Evolutionary conservation across 2,329 filamentous ascomycete species (phyloP).

Genomic region (Talaromyces amestolkiae): DNA sequence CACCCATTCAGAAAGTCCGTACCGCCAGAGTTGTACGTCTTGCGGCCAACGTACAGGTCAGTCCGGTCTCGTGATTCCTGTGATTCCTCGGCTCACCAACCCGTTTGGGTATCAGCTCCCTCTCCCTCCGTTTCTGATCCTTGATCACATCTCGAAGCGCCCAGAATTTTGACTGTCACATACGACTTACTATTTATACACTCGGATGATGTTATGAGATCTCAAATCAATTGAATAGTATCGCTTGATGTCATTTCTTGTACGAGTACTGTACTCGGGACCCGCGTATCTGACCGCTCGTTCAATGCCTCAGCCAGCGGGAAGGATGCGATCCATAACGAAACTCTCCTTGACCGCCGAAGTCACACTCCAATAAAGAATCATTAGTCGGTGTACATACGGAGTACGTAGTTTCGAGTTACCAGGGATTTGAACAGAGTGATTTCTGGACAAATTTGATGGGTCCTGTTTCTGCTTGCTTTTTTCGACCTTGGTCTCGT

Average conservation of each 20-base stretch:
- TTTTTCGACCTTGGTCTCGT: not conserved
- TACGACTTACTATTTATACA: constrained; percentile 1
- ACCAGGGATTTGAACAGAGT: not conserved
- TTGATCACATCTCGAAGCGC: not conserved
- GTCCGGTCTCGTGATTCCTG: constrained; percentile 13
- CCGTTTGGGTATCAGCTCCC: constrained; percentile 1
- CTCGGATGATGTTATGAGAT: not conserved
- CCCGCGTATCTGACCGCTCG: constrained; percentile 4
- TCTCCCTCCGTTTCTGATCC: not conserved
- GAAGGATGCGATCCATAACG: not conserved
- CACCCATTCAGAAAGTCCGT: not conserved
- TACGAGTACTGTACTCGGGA: not conserved
- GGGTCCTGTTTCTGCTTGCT: not conserved
- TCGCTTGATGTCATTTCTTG: not conserved
- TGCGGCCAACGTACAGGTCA: not conserved
- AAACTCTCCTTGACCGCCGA: not conserved
- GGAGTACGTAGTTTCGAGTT: not conserved
- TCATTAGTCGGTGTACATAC: constrained; percentile 2
- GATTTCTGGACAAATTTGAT: not conserved
- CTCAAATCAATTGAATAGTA: not conserved
- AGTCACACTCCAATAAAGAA: not conserved
- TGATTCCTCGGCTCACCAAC: constrained; percentile 11
- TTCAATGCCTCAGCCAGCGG: constrained; percentile 1
- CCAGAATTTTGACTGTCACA: not conserved
- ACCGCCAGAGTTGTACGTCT: not conserved